Evolutionary conservation across 306 rosid genomes (phyloP).

Genomic region (Acacia confusa): DNA sequence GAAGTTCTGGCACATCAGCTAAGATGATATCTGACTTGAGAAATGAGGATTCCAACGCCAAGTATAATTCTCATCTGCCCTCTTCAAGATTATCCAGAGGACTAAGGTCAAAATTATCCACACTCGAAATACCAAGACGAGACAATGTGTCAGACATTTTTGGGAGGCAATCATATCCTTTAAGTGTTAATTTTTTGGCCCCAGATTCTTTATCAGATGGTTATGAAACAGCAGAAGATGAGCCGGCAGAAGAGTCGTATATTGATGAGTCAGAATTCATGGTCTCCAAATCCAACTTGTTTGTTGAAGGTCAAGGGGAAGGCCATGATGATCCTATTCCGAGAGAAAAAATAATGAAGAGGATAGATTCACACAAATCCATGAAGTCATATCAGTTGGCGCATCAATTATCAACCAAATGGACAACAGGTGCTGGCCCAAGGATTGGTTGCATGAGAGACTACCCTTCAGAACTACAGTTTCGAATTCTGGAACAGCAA

Average conservation of each 20-base stretch:
- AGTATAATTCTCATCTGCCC: slow-evolving; percentile 18
- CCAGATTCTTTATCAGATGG: slow-evolving; percentile 45
- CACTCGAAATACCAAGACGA: slow-evolving; percentile 55
- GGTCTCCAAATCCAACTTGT: slow-evolving; percentile 55
- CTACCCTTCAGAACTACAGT: slow-evolving; percentile 68
- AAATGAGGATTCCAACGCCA: slow-evolving; percentile 20
- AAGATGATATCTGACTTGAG: slow-evolving; percentile 29
- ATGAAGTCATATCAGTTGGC: slow-evolving; percentile 70
- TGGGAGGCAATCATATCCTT: slow-evolving; percentile 33
- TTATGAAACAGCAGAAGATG: slow-evolving; percentile 43
- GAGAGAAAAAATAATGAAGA: slow-evolving; percentile 46
- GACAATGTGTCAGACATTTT: slow-evolving; percentile 29
- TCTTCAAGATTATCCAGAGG: slow-evolving; percentile 40
- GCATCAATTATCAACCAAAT: slow-evolving; percentile 51
- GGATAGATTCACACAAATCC: slow-evolving; percentile 62
- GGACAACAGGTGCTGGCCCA: slow-evolving; percentile 84
- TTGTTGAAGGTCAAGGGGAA: slow-evolving; percentile 46
- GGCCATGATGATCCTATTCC: slow-evolving; percentile 42
- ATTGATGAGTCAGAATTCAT: slow-evolving; percentile 53
- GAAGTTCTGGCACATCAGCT: neutral
- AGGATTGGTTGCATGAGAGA: slow-evolving; percentile 86
- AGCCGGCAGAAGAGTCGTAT: slow-evolving; percentile 46
- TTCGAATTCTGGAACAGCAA: slow-evolving; percentile 55
- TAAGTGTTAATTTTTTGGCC: slow-evolving; percentile 23
- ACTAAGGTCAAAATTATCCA: slow-evolving; percentile 39